Conservation (phyloP, 179 eudicot species). For the Spergularia azorica region DNA sequence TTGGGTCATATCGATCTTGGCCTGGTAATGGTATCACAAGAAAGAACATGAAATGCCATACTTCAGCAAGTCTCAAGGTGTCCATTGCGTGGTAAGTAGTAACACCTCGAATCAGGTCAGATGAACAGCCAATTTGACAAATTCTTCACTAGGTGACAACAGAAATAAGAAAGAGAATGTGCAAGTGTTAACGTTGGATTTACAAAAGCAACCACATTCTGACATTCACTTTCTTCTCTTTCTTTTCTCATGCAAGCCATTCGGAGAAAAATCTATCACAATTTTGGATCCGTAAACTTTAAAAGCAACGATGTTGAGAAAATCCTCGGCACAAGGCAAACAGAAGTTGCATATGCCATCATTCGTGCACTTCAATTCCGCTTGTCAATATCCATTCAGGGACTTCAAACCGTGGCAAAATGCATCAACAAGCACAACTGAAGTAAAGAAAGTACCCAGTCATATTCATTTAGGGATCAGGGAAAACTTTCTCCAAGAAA, state of each 20-base stretch:
- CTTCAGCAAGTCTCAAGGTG: background rate
- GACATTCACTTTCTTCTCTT: background rate
- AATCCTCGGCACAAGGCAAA: too few relatives aligned
- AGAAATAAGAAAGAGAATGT: too few relatives aligned
- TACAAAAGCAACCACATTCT: background rate
- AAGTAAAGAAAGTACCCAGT: conserved; percentile 1
- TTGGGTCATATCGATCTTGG: too few relatives aligned
- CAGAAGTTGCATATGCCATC: too few relatives aligned
- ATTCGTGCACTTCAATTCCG: background rate
- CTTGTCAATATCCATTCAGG: background rate
- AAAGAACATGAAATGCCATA: background rate
- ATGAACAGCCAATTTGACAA: background rate
- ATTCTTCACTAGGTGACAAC: background rate
- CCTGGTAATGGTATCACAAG: background rate
- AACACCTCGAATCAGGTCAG: background rate
- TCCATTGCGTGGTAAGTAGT: background rate
- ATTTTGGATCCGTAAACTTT: background rate
- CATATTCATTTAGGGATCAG: conserved; percentile 32
- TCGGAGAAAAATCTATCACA: background rate
- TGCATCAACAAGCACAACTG: background rate
- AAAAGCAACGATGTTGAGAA: background rate
- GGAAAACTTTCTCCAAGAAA: conserved; percentile 76
- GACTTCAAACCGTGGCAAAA: background rate
- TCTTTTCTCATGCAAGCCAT: background rate
- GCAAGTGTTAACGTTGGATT: background rate